phyloP scores from a whole-genome alignment of 1,284 basidiomycete genomes.

The Cryptococcus amylolentus region DNA sequence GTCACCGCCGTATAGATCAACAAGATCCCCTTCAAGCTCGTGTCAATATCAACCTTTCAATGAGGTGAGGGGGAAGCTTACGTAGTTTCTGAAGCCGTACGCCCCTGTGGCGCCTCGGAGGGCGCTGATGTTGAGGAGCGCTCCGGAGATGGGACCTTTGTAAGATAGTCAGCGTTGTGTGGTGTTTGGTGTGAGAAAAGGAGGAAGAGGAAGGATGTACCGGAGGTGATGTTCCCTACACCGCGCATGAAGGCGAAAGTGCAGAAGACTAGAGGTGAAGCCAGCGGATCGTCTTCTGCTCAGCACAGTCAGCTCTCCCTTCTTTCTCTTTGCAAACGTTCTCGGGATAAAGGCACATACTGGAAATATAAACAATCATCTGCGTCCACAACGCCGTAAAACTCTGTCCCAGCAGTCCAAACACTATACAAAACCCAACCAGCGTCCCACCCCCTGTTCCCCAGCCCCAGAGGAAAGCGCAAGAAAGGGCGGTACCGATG shows the following conservation, averaged over 20 bases:
- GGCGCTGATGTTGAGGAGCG: conserved; percentile 24
- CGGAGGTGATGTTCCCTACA: conserved; percentile 46
- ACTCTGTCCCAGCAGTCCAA: conserved; percentile 32
- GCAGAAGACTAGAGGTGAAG: conserved; percentile 38
- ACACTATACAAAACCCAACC: conserved; percentile 32
- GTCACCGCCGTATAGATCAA: conserved; percentile 16
- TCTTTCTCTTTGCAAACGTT: neutral
- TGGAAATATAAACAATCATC: conserved; percentile 34
- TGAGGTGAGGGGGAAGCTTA: conserved; percentile 11
- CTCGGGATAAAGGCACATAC: conserved; percentile 14
- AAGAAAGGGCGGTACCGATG: conserved; percentile 34
- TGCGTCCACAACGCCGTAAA: conserved; percentile 40
- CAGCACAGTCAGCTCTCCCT: neutral
- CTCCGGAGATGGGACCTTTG: conserved; percentile 35
- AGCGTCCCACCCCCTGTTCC: conserved; percentile 32
- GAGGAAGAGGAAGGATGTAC: conserved; percentile 7
- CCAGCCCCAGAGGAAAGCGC: conserved; percentile 48
- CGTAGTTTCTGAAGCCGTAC: conserved; percentile 44
- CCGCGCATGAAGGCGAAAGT: conserved; percentile 44
- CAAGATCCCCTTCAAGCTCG: conserved; percentile 10
- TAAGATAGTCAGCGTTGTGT: neutral
- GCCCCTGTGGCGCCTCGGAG: conserved; percentile 35
- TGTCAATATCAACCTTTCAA: neutral
- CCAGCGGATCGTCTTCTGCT: conserved; percentile 41
- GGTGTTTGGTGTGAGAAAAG: too few species aligned